These are phyloP conservation scores for Cryoendolithus antarcticus DNA, from an alignment of 2,329 filamentous ascomycete species.

Conservation along the genomic window DNA sequence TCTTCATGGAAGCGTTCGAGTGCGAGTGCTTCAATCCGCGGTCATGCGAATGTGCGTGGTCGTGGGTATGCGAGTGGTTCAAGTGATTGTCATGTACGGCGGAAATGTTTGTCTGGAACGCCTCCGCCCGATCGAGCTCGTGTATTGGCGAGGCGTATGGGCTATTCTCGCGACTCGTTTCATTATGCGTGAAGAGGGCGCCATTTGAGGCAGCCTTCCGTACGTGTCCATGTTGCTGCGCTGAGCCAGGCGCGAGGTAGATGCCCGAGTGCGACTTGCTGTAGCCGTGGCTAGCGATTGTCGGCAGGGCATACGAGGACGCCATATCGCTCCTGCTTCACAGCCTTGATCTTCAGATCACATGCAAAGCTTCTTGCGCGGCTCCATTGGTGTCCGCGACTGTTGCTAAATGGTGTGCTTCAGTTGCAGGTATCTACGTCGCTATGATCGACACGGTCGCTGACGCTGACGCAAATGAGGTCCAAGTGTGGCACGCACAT, in stretches of 20 bases:
- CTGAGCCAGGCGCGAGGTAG: slow-evolving; percentile 8
- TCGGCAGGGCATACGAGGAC: slow-evolving; percentile 33
- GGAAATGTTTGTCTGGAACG: slow-evolving; percentile 11
- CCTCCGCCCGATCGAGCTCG: slow-evolving; percentile 6
- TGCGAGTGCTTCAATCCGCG: slow-evolving; percentile 9
- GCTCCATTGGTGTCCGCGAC: too few relatives aligned
- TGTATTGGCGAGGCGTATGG: slow-evolving; percentile 14
- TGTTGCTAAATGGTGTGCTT: too few relatives aligned
- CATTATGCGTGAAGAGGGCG: slow-evolving; percentile 16
- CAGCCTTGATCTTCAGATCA: too few relatives aligned
- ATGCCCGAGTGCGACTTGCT: slow-evolving; percentile 11
- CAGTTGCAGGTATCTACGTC: too few relatives aligned
- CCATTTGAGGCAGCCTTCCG: slow-evolving; percentile 13
- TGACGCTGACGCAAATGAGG: too few relatives aligned
- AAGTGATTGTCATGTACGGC: slow-evolving; percentile 12
- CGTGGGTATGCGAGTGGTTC: slow-evolving; percentile 5
- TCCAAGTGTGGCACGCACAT: too few relatives aligned
- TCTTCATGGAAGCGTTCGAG: slow-evolving; percentile 21
- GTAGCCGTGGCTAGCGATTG: slow-evolving; percentile 18
- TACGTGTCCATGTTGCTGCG: slow-evolving; percentile 6
- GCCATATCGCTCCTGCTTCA: slow-evolving; percentile 22
- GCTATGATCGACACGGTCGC: too few relatives aligned
- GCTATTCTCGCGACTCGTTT: slow-evolving; percentile 18
- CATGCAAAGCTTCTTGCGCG: too few relatives aligned
- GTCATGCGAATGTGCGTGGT: slow-evolving; percentile 6